Base-by-base conservation (phyloP, 345 rosid species). In the Psidium friedrichsthalianum region DNA sequence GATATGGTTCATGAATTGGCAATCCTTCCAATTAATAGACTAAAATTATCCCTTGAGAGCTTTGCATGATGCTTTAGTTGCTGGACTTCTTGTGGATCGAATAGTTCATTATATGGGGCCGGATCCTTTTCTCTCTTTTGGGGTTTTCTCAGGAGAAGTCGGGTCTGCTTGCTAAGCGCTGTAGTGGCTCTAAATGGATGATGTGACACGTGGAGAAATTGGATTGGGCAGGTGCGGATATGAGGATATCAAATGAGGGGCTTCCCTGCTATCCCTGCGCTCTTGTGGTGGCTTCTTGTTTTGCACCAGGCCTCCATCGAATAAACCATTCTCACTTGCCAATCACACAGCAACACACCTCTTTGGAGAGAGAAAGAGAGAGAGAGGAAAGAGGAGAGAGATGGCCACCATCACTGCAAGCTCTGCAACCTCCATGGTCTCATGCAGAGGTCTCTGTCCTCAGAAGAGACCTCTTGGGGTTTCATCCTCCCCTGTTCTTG, bases 321-420 rank as follows among this genome's bases (percentile, higher is more conserved):
- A 42, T 51, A 29, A 47, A 36, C 51, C 51, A 9, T 74, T 24
- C 59, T 78, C 82, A 49, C 52, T 55, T 69, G 42, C n/a, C 54
- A 81, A 36, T 22, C 11, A 42, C 64, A 12, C 42, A 8, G 4
- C 51, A 25, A 14, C 69, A 83, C 76, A 29, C 83, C 74, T 47
- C 64, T 51, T 64, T 85, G 76, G 42, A 29, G 76, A 64, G 44
- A 55, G 83, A 16, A 5, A 55, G 1, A 53, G 55, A 44, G 59
- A 47, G 36, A 86, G n/a, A 83, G 76, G 53, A 6, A 42, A 42
- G 44, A 42, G 14, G 53, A n/a, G 82, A 83, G 89, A 88, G 83
- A 95, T 95, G 98, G 92, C 96, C 85, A 83, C 94, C 90, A 84
- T 94, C 52, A 87, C 94, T 40, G 87, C 92, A 13, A 85, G 86